Evolutionary conservation across 2,329 filamentous ascomycete species (phyloP).

Genomic region (Mariannaea elegans): DNA sequence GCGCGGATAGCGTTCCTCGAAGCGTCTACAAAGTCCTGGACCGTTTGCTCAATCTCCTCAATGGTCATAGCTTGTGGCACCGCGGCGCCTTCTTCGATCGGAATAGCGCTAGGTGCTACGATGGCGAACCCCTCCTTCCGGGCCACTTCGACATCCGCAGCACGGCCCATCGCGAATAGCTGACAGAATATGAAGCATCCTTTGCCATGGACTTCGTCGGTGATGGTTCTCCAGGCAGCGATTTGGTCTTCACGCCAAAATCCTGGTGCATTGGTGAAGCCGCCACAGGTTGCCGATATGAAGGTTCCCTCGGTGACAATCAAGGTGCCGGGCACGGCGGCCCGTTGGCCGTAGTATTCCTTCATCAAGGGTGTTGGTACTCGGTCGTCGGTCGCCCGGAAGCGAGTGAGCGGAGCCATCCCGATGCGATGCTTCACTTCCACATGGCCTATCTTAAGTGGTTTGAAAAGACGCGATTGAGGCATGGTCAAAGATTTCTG

Average conservation of each 20-base stretch:
- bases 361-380: slow-evolving; percentile 48
- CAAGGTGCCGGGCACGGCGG: slow-evolving; percentile 51
- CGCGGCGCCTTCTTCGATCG: slow-evolving; percentile 55
- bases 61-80: slow-evolving; percentile 71
- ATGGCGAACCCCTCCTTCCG: slow-evolving; percentile 41
- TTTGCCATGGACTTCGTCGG: slow-evolving; percentile 70
- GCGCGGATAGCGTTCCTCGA: slow-evolving; percentile 65
- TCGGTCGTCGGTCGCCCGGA: slow-evolving; percentile 52
- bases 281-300: slow-evolving; percentile 43
- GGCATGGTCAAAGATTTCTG: no score
- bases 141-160: slow-evolving; percentile 48
- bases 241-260: slow-evolving; percentile 67
- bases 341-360: slow-evolving; percentile 57
- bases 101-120: slow-evolving; percentile 39
- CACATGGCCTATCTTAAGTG: slow-evolving; percentile 51
- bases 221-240: slow-evolving; percentile 67
- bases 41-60: slow-evolving; percentile 69
- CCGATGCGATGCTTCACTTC: slow-evolving; percentile 56
- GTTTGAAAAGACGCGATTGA: slow-evolving; percentile 50
- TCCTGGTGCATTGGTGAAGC: slow-evolving; percentile 59
- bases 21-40: slow-evolving; percentile 63
- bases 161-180: slow-evolving; percentile 69
- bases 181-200: slow-evolving; percentile 69
- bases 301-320: slow-evolving; percentile 58
- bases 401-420: slow-evolving; percentile 66